phyloP scores from a whole-genome alignment of 2,329 filamentous ascomycete species.

The Didymella pinodella region DNA sequence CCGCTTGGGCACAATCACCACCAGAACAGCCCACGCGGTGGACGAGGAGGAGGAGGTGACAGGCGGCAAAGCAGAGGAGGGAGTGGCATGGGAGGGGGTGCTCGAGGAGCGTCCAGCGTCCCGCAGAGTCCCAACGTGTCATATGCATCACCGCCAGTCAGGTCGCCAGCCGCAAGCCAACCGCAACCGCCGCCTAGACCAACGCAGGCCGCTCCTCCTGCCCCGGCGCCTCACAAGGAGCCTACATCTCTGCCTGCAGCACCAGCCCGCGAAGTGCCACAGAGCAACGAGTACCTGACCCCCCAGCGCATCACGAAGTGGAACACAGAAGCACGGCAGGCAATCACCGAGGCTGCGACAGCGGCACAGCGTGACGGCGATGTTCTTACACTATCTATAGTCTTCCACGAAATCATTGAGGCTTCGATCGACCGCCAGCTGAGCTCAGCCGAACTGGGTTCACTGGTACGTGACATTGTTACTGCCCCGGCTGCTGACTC shows the following conservation, averaged over 20 bases:
- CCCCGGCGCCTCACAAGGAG: conserved; percentile 28
- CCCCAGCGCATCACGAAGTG: conserved; percentile 73
- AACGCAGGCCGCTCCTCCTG: conserved; percentile 30
- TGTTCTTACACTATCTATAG: conserved; percentile 69
- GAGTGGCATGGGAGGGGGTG: conserved; percentile 35
- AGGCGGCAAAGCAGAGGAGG: conserved; percentile 25
- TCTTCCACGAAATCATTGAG: conserved; percentile 87
- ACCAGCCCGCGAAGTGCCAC: conserved; percentile 50
- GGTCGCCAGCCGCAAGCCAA: conserved; percentile 39
- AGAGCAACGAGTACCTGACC: conserved; percentile 79
- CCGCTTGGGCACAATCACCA: conserved; percentile 61
- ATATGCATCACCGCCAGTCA: conserved; percentile 43
- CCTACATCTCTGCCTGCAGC: conserved; percentile 47
- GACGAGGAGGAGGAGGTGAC: conserved; percentile 38
- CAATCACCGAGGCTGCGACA: conserved; percentile 70
- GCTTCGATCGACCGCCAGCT: conserved; percentile 75
- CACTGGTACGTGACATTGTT: conserved; percentile 76
- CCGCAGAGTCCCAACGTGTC: conserved; percentile 42
- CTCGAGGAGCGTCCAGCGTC: conserved; percentile 40
- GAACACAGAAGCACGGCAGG: conserved; percentile 70
- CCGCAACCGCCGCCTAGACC: conserved; percentile 29
- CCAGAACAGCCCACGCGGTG: conserved; percentile 43
- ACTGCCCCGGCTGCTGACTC: conserved; percentile 58
- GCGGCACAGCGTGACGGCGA: conserved; percentile 74
- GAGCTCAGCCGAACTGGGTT: conserved; percentile 72